Evolutionary conservation across 192 early-diverging fungal genomes (phyloP), one percentile per base, ranked within the genome.

Genomic region (Dissophora globulifera): DNA sequence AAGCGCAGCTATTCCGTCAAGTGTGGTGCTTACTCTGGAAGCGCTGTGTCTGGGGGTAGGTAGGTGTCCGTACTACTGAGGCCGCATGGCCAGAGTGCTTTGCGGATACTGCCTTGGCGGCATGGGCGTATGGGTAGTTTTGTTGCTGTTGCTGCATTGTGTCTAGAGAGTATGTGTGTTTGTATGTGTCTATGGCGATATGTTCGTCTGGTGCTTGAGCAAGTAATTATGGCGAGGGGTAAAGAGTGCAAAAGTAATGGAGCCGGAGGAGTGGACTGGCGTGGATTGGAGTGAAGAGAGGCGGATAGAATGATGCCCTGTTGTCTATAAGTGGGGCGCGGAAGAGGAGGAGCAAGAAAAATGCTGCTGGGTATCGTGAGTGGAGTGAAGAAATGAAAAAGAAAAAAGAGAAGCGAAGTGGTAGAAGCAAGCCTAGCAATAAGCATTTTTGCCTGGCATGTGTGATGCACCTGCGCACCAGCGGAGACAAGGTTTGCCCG

Each of bases 1-100:
- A n/a, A n/a, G n/a, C n/a, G n/a, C n/a, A 45, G 6, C 12, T 9
- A 17, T n/a, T 45, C 9, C 6, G 5, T n/a, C 17, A n/a, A 17
- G 22, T 22, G n/a, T 1, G 33, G 27, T 49, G 17, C 72, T 60
- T 76, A 76, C 72, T 76, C 51, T 76, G 66, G 30, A 76, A 76
- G 52, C 62, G 60, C 62, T 76, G 63, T 49, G 49, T 55, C 35
- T 76, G 72, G n/a, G 58, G 55, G 29, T 76, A 76, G 26, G 72
- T 58, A 1, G 62, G 62, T 27, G 40, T 60, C 41, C 51, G 41
- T 56, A 61, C 72, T 67, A 47, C 42, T 31, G 61, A 49, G 13
- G 50, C n/a, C 25, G 60, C 38, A 43, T 66, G 52, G 13, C 32
- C 16, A 50, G 49, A 41, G 2, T 50, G 26, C 50, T 32, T 32